These are phyloP conservation scores for Ailanthus altissimus DNA, from an alignment of 345 rosid genomes.

Conservation along the genomic window DNA sequence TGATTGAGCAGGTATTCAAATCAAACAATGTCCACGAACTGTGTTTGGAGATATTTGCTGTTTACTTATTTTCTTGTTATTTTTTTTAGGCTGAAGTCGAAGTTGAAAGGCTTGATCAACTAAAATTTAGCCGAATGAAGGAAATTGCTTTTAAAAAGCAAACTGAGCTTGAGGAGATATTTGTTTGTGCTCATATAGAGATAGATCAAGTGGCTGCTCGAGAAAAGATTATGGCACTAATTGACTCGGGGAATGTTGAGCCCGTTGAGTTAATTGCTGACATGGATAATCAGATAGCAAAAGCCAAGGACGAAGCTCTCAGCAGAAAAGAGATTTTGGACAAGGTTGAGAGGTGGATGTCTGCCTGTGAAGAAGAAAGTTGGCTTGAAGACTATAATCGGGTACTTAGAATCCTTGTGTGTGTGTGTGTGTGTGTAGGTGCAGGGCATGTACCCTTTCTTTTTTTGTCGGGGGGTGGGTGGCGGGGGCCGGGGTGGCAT, in stretches of 20 bases:
- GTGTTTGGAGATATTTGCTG: slow-evolving; percentile 10
- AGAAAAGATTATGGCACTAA: slow-evolving; percentile 77
- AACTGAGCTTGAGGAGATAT: slow-evolving; percentile 94
- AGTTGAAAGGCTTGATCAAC: slow-evolving; percentile 93
- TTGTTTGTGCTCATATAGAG: slow-evolving; percentile 72
- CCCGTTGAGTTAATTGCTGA: slow-evolving; percentile 90
- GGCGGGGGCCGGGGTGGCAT: too few relatives aligned
- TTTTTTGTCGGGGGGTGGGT: too few relatives aligned
- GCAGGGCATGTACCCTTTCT: background rate
- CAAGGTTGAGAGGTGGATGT: slow-evolving; percentile 99
- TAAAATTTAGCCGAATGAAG: slow-evolving; percentile 94
- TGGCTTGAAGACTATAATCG: slow-evolving; percentile 98
- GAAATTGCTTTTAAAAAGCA: slow-evolving; percentile 96
- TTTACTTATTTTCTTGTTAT: slow-evolving; percentile 25
- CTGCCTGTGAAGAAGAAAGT: slow-evolving; percentile 99
- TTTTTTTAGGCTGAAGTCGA: slow-evolving; percentile 79
- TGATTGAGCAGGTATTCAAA: slow-evolving; percentile 76
- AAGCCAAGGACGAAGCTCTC: slow-evolving; percentile 84
- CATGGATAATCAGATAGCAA: slow-evolving; percentile 89
- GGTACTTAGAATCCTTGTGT: slow-evolving; percentile 40
- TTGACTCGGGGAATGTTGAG: slow-evolving; percentile 89
- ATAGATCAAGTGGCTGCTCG: slow-evolving; percentile 81
- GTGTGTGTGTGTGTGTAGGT: background rate
- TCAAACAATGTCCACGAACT: background rate
- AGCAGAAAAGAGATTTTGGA: slow-evolving; percentile 96